Evolutionary conservation across 805 yeast species (phyloP).

Genomic region (Yamadazyma sp.): DNA sequence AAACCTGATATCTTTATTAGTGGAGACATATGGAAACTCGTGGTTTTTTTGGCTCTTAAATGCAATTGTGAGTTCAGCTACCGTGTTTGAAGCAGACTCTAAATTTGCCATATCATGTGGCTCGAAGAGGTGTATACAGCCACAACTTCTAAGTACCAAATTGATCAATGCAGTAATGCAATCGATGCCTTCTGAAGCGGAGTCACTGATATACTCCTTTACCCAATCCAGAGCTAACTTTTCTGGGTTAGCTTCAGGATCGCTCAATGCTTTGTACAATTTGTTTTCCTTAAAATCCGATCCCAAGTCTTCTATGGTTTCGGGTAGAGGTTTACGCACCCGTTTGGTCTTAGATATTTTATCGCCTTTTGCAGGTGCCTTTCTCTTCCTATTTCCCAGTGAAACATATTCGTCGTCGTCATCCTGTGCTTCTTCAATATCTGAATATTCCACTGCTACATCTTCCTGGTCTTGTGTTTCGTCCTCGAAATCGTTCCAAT

Average conservation of each 20-base stretch:
- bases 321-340: not conserved
- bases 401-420: conserved; percentile 8
- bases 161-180: conserved; percentile 68
- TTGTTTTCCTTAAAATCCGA: conserved; percentile 30
- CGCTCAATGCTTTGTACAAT: conserved; percentile 31
- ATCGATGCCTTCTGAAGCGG: conserved; percentile 30
- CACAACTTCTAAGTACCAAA: conserved; percentile 66
- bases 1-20: conserved; percentile 44
- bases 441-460: not conserved
- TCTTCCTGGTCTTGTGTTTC: not conserved
- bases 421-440: conserved; percentile 2
- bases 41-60: conserved; percentile 62
- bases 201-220: conserved; percentile 28
- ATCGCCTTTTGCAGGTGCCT: not conserved
- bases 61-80: conserved; percentile 65
- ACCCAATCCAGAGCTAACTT: conserved; percentile 43
- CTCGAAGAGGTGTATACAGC: conserved; percentile 64
- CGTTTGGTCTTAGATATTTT: conserved; percentile 4
- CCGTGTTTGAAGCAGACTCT: conserved; percentile 71
- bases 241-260: conserved; percentile 28
- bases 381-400: conserved; percentile 2
- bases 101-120: conserved; percentile 72
- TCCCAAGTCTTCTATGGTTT: conserved; percentile 5
- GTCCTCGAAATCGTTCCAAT: not conserved
- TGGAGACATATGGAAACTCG: conserved; percentile 66